A percentile compares a stretch with the other conserved stretches of the same genome.
Evolutionary conservation across 495 filamentous ascomycete species (phyloP).

Genomic region (Podospora pseudopauciseta): DNA sequence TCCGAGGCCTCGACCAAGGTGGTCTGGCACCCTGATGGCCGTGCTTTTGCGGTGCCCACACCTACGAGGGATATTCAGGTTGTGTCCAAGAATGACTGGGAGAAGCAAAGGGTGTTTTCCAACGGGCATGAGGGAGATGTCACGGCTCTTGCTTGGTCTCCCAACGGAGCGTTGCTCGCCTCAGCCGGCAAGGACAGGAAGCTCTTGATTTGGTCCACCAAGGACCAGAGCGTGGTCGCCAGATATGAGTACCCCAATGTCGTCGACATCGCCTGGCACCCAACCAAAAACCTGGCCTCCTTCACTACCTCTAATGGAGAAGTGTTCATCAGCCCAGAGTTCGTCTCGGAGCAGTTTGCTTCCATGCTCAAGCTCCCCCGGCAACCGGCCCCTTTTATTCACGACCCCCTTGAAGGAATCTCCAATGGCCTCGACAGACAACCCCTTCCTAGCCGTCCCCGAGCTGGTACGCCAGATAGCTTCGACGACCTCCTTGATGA

Average conservation of each 20-base stretch:
- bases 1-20: constrained; percentile 71
- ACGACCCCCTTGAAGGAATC: constrained; percentile 70
- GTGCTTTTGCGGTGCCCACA: constrained; percentile 83
- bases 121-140: constrained; percentile 81
- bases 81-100: constrained; percentile 81
- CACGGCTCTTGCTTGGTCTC: constrained; percentile 86
- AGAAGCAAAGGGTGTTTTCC: constrained; percentile 70
- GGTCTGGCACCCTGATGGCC: constrained; percentile 92
- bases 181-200: constrained; percentile 80
- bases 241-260: constrained; percentile 75
- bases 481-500: constrained; percentile 54
- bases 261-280: constrained; percentile 86
- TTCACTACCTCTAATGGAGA: constrained; percentile 90
- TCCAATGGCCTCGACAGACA: constrained; percentile 61
- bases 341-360: constrained; percentile 64
- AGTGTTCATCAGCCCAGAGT: constrained; percentile 79
- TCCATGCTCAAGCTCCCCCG: constrained; percentile 53
- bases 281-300: constrained; percentile 76
- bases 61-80: constrained; percentile 81
- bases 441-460: constrained; percentile 43
- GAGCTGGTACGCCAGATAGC: constrained; percentile 43
- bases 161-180: constrained; percentile 83
- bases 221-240: constrained; percentile 71
- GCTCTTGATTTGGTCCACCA: constrained; percentile 83
- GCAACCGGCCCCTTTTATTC: constrained; percentile 80